Conservation (phyloP, 352 stramenopile species). For the Phytophthora foliorum region DNA sequence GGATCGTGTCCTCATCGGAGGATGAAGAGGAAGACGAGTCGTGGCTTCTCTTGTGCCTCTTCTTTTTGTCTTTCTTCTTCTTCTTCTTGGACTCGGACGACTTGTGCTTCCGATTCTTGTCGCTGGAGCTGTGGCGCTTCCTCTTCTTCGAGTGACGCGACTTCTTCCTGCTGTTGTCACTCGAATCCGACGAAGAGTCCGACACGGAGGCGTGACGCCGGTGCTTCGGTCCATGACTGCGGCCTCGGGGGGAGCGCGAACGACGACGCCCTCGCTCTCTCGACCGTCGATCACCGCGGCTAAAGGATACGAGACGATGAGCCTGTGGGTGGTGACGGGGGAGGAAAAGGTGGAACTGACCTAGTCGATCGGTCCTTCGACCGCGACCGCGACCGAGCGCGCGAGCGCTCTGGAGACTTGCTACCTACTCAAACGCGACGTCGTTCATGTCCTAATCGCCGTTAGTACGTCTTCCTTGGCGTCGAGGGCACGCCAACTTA, state of each 20-base stretch:
- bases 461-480: conserved; percentile 24
- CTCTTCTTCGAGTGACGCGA: conserved; percentile 41
- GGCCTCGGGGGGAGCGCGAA: conserved; percentile 25
- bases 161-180: conserved; percentile 36
- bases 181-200: conserved; percentile 33
- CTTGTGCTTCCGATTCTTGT: conserved; percentile 50
- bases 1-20: conserved; percentile 74
- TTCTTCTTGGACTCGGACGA: conserved; percentile 46
- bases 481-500: conserved; percentile 16
- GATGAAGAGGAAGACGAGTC: conserved; percentile 43
- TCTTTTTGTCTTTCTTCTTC: conserved; percentile 53
- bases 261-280: conserved; percentile 19
- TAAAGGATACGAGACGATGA: conserved; percentile 6
- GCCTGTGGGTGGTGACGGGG: background rate
- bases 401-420: conserved; percentile 27
- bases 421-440: conserved; percentile 32
- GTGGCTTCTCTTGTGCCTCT: conserved; percentile 47
- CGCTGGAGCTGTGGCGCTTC: conserved; percentile 45
- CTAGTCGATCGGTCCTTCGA: conserved; percentile 30
- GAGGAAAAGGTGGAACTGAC: conserved; percentile 3
- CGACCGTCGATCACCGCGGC: conserved; percentile 4
- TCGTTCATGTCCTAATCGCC: conserved; percentile 36
- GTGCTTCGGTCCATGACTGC: conserved; percentile 31
- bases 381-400: conserved; percentile 30
- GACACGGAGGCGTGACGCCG: conserved; percentile 28